A percentile compares a stretch with the other conserved stretches of the same genome.
Evolutionary conservation across 352 stramenopile species (phyloP).

Genomic region (Globisporangium polare): DNA sequence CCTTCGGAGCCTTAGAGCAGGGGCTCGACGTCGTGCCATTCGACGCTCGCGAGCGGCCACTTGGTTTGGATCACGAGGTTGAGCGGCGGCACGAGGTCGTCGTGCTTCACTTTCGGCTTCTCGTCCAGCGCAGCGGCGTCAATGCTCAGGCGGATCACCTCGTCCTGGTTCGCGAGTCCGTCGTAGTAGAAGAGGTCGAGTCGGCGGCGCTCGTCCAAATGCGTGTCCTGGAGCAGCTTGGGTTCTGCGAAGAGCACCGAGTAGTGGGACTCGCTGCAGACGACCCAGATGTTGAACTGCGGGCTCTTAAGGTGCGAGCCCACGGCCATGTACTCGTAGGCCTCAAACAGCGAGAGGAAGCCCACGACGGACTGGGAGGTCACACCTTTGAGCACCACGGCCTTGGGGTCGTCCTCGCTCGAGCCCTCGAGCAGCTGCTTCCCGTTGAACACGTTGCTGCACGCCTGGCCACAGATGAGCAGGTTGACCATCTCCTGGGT

Average conservation of each 20-base stretch:
- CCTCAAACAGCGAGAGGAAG: conserved; percentile 91
- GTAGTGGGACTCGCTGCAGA: conserved; percentile 93
- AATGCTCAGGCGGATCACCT: conserved; percentile 72
- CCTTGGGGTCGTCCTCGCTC: conserved; percentile 52
- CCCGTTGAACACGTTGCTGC: conserved; percentile 95
- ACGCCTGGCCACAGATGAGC: conserved; percentile 89
- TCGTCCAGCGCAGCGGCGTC: conserved; percentile 25
- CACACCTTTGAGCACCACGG: conserved; percentile 71
- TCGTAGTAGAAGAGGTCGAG: conserved; percentile 90
- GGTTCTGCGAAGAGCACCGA: conserved; percentile 78
- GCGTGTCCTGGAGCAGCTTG: conserved; percentile 17
- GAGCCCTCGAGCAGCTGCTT: conserved; percentile 68
- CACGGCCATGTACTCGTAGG: conserved; percentile 87
- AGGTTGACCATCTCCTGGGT: conserved; percentile 97
- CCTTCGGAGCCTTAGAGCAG: conserved; percentile 46
- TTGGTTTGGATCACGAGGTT: conserved; percentile 89
- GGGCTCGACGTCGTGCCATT: conserved; percentile 88
- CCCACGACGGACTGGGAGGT: conserved; percentile 50
- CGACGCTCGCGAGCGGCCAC: conserved; percentile 68
- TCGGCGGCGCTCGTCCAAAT: conserved; percentile 22
- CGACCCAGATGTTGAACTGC: conserved; percentile 80
- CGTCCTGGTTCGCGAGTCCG: conserved; percentile 84
- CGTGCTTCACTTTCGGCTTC: conserved; percentile 27
- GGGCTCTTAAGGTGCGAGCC: conserved; percentile 79
- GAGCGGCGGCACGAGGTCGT: conserved; percentile 81